A percentile compares a stretch with the other conserved stretches of the same genome.
Evolutionary conservation across 23 red algal genomes (phyloP).

Genomic region (Gracilaria domingensis): DNA sequence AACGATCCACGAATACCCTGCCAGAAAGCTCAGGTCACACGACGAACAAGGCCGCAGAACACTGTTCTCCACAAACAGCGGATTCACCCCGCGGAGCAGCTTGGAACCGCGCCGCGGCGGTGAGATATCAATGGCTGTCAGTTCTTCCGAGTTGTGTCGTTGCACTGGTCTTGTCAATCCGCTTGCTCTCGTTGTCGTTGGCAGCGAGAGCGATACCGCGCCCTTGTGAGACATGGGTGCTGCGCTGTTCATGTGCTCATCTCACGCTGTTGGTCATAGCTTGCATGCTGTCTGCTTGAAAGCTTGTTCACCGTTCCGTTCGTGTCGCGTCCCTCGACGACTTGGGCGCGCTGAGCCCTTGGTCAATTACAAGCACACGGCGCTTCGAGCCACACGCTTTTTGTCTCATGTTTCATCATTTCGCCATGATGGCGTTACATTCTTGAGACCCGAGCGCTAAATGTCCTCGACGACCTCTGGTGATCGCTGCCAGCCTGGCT

Average conservation of each 20-base stretch:
- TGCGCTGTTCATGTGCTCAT: background rate
- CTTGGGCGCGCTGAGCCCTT: background rate
- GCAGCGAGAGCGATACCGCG: background rate
- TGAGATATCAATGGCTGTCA: conserved; percentile 11
- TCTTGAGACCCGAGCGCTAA: background rate
- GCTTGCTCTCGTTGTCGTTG: background rate
- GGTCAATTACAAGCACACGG: conserved; percentile 10
- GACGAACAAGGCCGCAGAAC: background rate
- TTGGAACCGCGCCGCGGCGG: background rate
- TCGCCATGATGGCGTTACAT: background rate
- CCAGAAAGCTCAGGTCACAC: conserved; percentile 15
- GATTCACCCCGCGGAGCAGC: background rate
- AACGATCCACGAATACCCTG: conserved; percentile 19
- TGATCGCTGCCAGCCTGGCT: too few relatives aligned
- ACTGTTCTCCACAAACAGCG: conserved; percentile 7
- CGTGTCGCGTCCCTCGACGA: background rate
- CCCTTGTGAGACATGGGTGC: conserved; percentile 7
- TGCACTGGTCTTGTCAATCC: background rate
- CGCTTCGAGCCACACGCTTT: background rate
- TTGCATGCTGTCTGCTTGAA: background rate
- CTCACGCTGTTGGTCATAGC: background rate
- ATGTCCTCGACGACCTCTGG: too few relatives aligned
- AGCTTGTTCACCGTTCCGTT: background rate
- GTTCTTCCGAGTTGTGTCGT: conserved; percentile 12
- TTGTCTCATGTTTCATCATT: background rate